Conservation (phyloP, 2,329 filamentous ascomycete genomes). For the Byssothecium circinans region DNA sequence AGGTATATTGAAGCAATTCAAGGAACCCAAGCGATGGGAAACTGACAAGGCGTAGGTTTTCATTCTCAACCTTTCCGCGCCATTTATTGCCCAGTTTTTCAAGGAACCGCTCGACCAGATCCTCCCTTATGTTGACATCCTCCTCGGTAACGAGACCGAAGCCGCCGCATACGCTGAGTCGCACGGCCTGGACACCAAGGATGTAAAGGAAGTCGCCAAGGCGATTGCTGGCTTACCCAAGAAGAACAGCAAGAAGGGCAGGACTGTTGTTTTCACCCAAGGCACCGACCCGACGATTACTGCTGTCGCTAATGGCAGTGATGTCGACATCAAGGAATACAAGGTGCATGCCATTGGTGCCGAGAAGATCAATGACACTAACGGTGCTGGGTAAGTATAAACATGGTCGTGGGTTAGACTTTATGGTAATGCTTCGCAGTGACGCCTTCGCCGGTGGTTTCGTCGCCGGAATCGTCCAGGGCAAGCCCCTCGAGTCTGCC, state of each 20-base stretch:
- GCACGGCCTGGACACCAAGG: slow-evolving; percentile 71
- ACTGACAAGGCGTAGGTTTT: slow-evolving; percentile 57
- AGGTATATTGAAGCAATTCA: slow-evolving; percentile 54
- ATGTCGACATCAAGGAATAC: slow-evolving; percentile 70
- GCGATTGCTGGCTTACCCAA: slow-evolving; percentile 86
- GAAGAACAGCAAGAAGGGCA: slow-evolving; percentile 81
- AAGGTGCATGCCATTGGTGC: slow-evolving; percentile 77
- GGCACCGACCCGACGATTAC: slow-evolving; percentile 89
- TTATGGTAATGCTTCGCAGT: slow-evolving; percentile 46
- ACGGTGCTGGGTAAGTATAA: slow-evolving; percentile 71
- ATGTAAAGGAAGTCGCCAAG: slow-evolving; percentile 83
- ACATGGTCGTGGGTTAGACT: no score
- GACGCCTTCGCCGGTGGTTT: slow-evolving; percentile 97
- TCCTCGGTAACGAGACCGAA: slow-evolving; percentile 97
- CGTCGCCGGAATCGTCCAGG: slow-evolving; percentile 83
- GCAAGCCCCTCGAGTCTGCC: slow-evolving; percentile 73
- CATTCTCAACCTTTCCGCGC: slow-evolving; percentile 87
- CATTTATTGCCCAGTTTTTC: slow-evolving; percentile 97
- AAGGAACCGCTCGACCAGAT: slow-evolving; percentile 89
- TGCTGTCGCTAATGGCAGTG: slow-evolving; percentile 61
- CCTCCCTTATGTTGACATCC: slow-evolving; percentile 89
- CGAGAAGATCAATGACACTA: slow-evolving; percentile 89
- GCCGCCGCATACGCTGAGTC: slow-evolving; percentile 83
- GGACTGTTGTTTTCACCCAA: slow-evolving; percentile 90
- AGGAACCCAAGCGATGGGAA: no score